Evolutionary conservation across 768 basidiomycete species (phyloP), one percentile per base, ranked within the genome.

Genomic region (Cyclocybe aegerita): DNA sequence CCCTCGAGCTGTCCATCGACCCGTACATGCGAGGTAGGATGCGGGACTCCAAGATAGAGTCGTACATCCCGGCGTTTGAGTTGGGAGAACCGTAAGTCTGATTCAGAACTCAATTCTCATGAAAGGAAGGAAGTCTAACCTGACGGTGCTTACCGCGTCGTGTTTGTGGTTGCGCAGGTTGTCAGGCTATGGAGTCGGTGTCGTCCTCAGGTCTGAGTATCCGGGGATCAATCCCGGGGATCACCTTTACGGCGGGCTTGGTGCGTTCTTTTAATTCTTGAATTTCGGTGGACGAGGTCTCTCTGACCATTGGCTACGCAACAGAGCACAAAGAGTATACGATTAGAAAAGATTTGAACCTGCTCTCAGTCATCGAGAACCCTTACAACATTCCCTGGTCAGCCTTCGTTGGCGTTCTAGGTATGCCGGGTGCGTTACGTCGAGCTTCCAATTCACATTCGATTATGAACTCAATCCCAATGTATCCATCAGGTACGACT

Each of bases 391-490:
- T 83, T 4, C 79, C 80, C 0, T 81, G 76, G 78, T 69, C 72
- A 0, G 65, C 65, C 0, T 80, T 74, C 55, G 58, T 80, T 30
- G 81, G 83, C 11, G 73, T 76, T 1, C 67, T 72, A 9, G 82
- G 83, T 8, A 82, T 82, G 78, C 73, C 80, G 65, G 72, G 76
- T 77, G 62, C 43, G 74, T 65, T 23, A 23, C 16, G 4, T 40
- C 4, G 7, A 31, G 23, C 32, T 1, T n/a, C n/a, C n/a, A n/a
- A 4, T 12, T 15, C 15, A 9, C n/a, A 12, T 0, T 10, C 32
- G 9, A 7, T 5, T 7, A 11, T 12, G 14, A 1, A 4, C 31
- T 49, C 1, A 34, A 4, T 14, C 9, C 23, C 23, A 1, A 23
- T 23, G 23, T 2, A 23, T 23, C 9, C 23, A 34, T 7, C 43